Evolutionary conservation across 2,329 filamentous ascomycete genomes (phyloP).

Genomic region (Orbilia brochopaga): DNA sequence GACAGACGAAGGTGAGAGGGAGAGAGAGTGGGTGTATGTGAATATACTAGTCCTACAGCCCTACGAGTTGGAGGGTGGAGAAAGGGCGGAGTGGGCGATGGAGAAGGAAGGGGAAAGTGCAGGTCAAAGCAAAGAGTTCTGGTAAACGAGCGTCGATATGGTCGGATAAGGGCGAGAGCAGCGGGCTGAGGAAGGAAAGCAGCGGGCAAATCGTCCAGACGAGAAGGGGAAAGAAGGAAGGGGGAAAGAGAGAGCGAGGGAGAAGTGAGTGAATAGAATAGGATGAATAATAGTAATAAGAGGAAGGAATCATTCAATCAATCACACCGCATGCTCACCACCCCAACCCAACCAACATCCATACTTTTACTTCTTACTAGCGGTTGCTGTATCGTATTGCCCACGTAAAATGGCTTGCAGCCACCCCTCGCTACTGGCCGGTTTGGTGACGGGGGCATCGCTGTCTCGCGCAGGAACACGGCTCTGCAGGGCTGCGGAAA

Average conservation of each 20-base stretch:
- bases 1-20: no score
- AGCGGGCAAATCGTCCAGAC: background rate
- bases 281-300: no score
- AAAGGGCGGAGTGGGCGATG: constrained; percentile 10
- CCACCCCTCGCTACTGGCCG: constrained; percentile 33
- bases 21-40: background rate
- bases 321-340: no score
- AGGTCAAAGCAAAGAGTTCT: constrained; percentile 13
- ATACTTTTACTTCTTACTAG: background rate
- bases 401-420: constrained; percentile 38
- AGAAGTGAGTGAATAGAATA: constrained; percentile 28
- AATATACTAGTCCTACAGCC: background rate
- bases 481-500: constrained; percentile 12
- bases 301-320: no score
- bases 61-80: background rate
- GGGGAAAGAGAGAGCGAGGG: constrained; percentile 28
- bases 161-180: constrained; percentile 18
- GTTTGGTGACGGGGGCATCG: constrained; percentile 29
- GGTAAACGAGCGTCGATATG: constrained; percentile 45
- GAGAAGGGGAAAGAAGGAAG: constrained; percentile 46
- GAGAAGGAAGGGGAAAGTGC: constrained; percentile 17
- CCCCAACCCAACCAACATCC: constrained; percentile 6
- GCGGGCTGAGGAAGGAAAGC: constrained; percentile 12
- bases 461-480: constrained; percentile 39
- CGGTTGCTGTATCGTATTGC: no score